Evolutionary conservation across 2,329 filamentous ascomycete species (phyloP).

Genomic region (Aplosporella prunicola): DNA sequence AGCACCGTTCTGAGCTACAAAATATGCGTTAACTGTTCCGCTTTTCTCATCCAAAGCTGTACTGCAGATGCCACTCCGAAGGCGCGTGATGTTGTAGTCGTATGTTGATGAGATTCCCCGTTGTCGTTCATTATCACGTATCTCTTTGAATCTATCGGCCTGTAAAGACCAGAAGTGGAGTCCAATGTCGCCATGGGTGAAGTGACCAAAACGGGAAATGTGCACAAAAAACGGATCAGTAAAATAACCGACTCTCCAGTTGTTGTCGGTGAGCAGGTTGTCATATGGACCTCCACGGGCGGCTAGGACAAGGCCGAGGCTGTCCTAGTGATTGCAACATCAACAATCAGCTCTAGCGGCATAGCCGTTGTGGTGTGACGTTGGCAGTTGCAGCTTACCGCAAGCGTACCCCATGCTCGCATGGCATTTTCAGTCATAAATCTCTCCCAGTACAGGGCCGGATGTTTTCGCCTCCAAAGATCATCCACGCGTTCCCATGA

Average conservation of each 20-base stretch:
- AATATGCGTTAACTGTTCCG: background rate
- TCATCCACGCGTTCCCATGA: constrained; percentile 2
- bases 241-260: background rate
- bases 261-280: background rate
- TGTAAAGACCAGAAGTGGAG: background rate
- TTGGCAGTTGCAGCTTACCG: background rate
- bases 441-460: constrained; percentile 2
- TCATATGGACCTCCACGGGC: constrained; percentile 5
- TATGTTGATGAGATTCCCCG: no score
- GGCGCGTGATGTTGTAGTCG: background rate
- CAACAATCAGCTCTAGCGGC: no score
- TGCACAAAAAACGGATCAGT: background rate
- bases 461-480: background rate
- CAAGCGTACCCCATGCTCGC: constrained; percentile 2
- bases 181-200: background rate
- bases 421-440: constrained; percentile 3
- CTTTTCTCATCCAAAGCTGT: background rate
- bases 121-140: no score
- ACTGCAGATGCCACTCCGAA: constrained; percentile 3
- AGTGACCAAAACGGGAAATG: constrained; percentile 1
- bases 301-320: constrained; percentile 2
- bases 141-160: no score
- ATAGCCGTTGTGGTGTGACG: background rate
- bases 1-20: background rate
- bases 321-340: background rate